Conservation (phyloP, 2,329 filamentous ascomycete genomes). For the Neofusicoccum sp. region DNA sequence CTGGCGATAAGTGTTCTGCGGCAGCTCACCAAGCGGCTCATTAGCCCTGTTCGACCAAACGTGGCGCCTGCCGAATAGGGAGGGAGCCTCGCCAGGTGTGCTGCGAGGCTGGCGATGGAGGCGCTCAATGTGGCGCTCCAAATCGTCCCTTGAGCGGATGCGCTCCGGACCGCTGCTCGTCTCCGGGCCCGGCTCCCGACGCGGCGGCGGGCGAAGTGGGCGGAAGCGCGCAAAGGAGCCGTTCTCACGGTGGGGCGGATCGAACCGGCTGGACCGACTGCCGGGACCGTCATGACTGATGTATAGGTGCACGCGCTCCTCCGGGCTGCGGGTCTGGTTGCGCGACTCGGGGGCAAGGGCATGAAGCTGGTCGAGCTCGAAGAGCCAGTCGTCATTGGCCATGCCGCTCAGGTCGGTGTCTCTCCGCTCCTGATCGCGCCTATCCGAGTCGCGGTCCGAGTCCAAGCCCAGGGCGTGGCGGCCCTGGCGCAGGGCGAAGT, state of each 20-base stretch:
- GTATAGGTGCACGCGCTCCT: constrained; percentile 12
- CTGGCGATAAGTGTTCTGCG: constrained; percentile 7
- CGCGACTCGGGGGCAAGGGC: constrained; percentile 36
- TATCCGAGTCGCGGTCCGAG: neutral
- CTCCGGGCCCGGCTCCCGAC: neutral
- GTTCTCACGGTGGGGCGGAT: constrained; percentile 1
- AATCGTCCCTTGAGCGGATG: neutral
- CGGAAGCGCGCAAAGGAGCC: neutral
- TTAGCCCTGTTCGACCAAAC: neutral
- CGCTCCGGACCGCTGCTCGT: constrained; percentile 9
- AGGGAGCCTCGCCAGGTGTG: neutral
- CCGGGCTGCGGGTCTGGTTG: constrained; percentile 27
- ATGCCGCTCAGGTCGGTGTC: neutral
- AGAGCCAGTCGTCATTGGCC: constrained; percentile 8
- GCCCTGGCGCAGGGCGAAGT: neutral
- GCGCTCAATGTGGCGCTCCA: neutral
- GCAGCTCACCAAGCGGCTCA: constrained; percentile 11
- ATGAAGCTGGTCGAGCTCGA: neutral
- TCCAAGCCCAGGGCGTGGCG: neutral
- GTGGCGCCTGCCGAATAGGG: neutral
- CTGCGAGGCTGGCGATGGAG: neutral
- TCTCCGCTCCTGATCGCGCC: constrained; percentile 5
- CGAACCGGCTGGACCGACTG: constrained; percentile 3
- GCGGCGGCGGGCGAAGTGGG: neutral
- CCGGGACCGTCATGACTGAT: constrained; percentile 5